These are phyloP conservation scores for Cymbidium sinense DNA, from an alignment of 106 monocot species.

Conservation along the genomic window DNA sequence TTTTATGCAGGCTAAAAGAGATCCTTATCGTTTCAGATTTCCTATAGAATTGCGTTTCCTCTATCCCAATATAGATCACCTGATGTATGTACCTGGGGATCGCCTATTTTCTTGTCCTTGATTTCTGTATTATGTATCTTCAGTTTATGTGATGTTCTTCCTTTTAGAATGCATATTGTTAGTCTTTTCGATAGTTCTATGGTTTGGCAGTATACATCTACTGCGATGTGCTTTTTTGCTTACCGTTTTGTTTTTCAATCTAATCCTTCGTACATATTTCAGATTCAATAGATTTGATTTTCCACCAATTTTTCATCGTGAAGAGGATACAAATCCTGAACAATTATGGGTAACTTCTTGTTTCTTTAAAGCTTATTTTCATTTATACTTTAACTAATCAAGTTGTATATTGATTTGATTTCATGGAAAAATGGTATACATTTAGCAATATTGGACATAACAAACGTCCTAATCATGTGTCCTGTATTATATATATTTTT, in stretches of 20 bases:
- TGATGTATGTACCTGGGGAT: constrained; percentile 48
- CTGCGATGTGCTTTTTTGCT: background rate
- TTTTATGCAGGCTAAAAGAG: constrained; percentile 80
- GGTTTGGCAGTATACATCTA: background rate
- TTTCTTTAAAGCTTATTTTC: background rate
- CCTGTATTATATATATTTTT: background rate
- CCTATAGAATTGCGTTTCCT: constrained; percentile 96
- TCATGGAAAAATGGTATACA: background rate
- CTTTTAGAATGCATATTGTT: background rate
- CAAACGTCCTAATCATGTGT: background rate
- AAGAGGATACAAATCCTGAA: constrained; percentile 84
- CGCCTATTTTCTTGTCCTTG: background rate
- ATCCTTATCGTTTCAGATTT: constrained; percentile 91
- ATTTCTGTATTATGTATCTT: background rate
- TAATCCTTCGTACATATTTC: constrained; percentile 15
- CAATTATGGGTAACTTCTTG: constrained; percentile 58
- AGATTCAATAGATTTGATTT: constrained; percentile 96
- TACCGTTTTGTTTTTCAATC: background rate
- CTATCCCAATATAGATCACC: constrained; percentile 93
- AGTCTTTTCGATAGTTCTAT: background rate
- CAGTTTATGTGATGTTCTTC: background rate
- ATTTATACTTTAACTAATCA: constrained; percentile 1
- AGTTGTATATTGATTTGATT: background rate
- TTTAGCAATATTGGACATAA: background rate
- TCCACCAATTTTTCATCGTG: constrained; percentile 95